Evolutionary conservation across 2,329 filamentous ascomycete species (phyloP), one percentile per base, ranked within the genome.

Genomic region (Neofusicoccum laricinum): DNA sequence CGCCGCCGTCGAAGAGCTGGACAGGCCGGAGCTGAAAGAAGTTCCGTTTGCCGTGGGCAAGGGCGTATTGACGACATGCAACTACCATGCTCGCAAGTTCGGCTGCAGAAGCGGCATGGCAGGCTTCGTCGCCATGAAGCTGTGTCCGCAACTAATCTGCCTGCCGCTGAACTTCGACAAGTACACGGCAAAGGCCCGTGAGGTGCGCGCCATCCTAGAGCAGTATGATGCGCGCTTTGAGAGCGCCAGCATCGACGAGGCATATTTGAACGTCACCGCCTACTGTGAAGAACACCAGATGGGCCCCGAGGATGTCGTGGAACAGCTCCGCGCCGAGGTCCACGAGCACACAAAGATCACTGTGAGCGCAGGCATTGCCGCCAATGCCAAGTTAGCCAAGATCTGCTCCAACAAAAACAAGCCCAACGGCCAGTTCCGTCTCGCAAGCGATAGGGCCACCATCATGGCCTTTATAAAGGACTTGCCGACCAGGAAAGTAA

Each of bases 321-420:
- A 87, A 49, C 88, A 93, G 70, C 87, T 98, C 80, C 87, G 95
- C 10, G 82, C 82, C 11, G 88, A 96, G 71, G 86, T 99, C 1
- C 83, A 90, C 41, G 85, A 91, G 66, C 88, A 86, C 71, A 90
- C 92, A 0, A 87, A 89, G 43, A 89, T 99, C 64, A 97, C 93
- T 0, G 89, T 99, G 3, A 97, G 93, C 15, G 95, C 94, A 0
- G 95, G 95, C 0, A 97, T 99, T 66, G 94, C 93, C 0, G 90
- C 92, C 1, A 99, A 99, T 75, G 89, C 93, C 0, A 94, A 93
- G 73, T 82, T 99, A 14, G 94, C 95, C 34, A 99, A 99, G 77
- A 97, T 99, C 36, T 92, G 90, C 70, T 96, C 92, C 17, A 97
- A 99, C 73, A 87, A 90, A 75, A 97, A 98, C 77, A 99, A 99